Base-by-base conservation (phyloP, 2,329 filamentous ascomycete species). In the Neurospora sp. region DNA sequence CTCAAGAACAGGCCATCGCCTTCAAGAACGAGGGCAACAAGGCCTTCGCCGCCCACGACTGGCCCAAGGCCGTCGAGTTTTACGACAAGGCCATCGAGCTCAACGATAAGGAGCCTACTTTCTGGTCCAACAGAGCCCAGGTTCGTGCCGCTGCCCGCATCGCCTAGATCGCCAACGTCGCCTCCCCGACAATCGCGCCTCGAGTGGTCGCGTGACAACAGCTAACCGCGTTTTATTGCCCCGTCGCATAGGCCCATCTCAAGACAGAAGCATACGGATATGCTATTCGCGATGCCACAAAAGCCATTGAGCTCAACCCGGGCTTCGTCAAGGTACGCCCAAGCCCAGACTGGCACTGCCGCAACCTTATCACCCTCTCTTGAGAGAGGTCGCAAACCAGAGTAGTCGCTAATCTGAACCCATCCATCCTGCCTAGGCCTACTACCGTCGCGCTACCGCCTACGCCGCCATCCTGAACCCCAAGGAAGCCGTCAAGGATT, bases 191-290 rank as follows among this genome's bases (percentile, higher is more conserved):
- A 19, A 43, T 33, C 66, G 36, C 23, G 28, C 58, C 23, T 38
- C 13, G 19, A 62, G 40, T 78, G 78, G 77, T 83, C 80, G 81
- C 79, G 80, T 84, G 81, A 84, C 52, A 33, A 84, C 52, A 33
- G 15, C 84, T 86, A 72, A 86, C 78, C 58, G 52, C n/a, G 33
- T 68, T 7, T 19, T 58, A 11, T 58, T 28, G 67, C 15, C 66
- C 62, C 38, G 33, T 52, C 71, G 36, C 52, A 62, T 77, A 97
- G 93, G 93, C 93, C 73, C 87, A 99, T 79, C 95, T 99, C 81
- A 98, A 97, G 83, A 90, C 95, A 46, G 96, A 99, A 81, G 89
- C 95, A 23, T 98, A 94, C 79, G 96, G 96, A 46, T 97, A 95
- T 82, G 94, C 96, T 33, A 91, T 98, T 76, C 86, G 90, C 68